Evolutionary conservation across 2,329 filamentous ascomycete species (phyloP).

Genomic region (Pseudocercospora vitis): DNA sequence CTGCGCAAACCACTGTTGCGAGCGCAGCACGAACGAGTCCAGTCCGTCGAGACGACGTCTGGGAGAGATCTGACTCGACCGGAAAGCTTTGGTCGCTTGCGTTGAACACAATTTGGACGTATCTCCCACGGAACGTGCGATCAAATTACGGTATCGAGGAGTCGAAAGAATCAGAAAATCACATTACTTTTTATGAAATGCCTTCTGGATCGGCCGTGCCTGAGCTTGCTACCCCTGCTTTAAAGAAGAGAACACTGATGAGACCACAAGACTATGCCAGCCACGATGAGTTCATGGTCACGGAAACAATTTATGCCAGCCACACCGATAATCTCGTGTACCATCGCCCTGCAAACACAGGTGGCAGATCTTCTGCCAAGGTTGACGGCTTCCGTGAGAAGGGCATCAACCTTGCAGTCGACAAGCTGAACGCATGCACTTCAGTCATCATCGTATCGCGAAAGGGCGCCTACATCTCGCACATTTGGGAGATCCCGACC

Average conservation of each 20-base stretch:
- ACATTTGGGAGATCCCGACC: conserved; percentile 13
- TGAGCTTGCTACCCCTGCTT: background rate
- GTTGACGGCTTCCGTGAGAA: background rate
- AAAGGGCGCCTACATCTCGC: conserved; percentile 13
- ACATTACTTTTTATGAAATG: background rate
- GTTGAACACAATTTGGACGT: background rate
- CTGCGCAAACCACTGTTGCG: background rate
- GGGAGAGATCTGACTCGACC: background rate
- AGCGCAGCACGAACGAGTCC: background rate
- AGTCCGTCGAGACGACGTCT: background rate
- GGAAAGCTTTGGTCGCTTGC: background rate
- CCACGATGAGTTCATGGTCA: conserved; percentile 9
- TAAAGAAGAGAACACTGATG: conserved; percentile 1
- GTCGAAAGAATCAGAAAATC: background rate
- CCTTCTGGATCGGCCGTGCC: background rate
- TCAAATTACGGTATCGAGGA: background rate
- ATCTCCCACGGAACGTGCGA: background rate
- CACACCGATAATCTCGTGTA: conserved; percentile 1
- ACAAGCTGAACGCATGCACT: conserved; percentile 14
- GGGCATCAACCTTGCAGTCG: conserved; percentile 10
- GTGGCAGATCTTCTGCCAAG: conserved; percentile 13
- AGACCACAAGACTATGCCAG: conserved; percentile 2
- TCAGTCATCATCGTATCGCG: conserved; percentile 11
- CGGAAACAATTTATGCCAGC: background rate
- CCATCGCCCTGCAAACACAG: background rate